Conservation (phyloP, 2,329 filamentous ascomycete species). For the Lasiodiplodia sp. region DNA sequence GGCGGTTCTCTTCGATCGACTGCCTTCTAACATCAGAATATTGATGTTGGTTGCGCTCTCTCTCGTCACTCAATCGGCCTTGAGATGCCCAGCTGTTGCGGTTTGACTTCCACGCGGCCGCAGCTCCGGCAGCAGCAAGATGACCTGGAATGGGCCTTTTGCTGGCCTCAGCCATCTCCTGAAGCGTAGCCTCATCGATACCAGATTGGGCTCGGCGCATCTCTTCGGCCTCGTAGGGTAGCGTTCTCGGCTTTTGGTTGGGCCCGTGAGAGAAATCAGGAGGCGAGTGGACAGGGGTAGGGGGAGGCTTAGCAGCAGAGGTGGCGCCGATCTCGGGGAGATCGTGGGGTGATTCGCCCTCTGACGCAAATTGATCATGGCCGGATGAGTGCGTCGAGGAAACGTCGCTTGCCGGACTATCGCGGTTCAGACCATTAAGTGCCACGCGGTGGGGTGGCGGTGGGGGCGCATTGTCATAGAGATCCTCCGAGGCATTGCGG, state of each 20-base stretch:
- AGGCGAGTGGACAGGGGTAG: conserved; percentile 78
- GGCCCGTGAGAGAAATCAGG: conserved; percentile 81
- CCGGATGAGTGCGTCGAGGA: conserved; percentile 31
- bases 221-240: conserved; percentile 77
- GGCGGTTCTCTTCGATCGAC: conserved; percentile 23
- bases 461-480: conserved; percentile 47
- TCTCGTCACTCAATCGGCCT: conserved; percentile 43
- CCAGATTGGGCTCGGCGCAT: conserved; percentile 82
- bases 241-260: conserved; percentile 71
- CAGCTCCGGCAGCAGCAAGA: conserved; percentile 49
- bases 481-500: conserved; percentile 41
- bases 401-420: conserved; percentile 36
- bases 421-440: conserved; percentile 37
- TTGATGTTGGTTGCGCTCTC: conserved; percentile 32
- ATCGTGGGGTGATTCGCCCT: conserved; percentile 35
- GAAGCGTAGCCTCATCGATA: conserved; percentile 81
- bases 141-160: conserved; percentile 54
- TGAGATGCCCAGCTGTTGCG: conserved; percentile 37
- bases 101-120: conserved; percentile 48
- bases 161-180: conserved; percentile 77
- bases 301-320: conserved; percentile 54
- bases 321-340: conserved; percentile 45
- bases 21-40: conserved; percentile 8
- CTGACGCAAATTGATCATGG: conserved; percentile 20
- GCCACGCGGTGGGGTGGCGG: conserved; percentile 49